Conservation (phyloP, 164 flowering plant genomes). For the Houttuynia cordata region DNA sequence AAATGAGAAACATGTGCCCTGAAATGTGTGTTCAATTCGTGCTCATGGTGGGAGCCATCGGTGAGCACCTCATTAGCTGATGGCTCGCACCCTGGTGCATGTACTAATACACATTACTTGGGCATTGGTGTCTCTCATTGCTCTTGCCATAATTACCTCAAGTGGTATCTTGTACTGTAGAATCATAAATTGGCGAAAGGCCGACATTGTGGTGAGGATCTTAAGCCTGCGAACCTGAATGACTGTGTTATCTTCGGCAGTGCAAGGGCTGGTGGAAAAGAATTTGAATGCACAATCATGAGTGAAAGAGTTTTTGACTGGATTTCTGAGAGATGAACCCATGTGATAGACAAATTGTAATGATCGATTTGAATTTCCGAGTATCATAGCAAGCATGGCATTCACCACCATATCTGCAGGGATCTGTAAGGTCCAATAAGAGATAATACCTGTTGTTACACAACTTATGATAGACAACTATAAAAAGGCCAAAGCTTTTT, state of each 20-base stretch:
- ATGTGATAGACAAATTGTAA: conserved; percentile 38
- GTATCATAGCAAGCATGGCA: conserved; percentile 51
- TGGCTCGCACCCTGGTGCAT: too few relatives aligned
- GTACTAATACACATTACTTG: too few relatives aligned
- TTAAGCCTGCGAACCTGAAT: conserved; percentile 28
- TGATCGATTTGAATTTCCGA: conserved; percentile 28
- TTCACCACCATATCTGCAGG: conserved; percentile 92
- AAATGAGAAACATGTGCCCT: too few relatives aligned
- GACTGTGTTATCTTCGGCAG: conserved; percentile 37
- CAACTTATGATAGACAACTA: too few relatives aligned
- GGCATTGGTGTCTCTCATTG: too few relatives aligned
- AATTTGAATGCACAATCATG: conserved; percentile 19
- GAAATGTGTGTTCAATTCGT: too few relatives aligned
- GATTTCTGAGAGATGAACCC: conserved; percentile 51
- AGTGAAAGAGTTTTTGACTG: conserved; percentile 12
- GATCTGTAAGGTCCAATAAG: conserved; percentile 26
- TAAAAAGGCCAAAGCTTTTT: too few relatives aligned
- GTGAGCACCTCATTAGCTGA: too few relatives aligned
- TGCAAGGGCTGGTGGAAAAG: conserved; percentile 45
- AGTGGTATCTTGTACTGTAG: conserved; percentile 36
- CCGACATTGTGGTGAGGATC: conserved; percentile 22
- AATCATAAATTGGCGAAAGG: conserved; percentile 42
- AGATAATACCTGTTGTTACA: too few relatives aligned
- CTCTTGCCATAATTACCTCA: conserved; percentile 29
- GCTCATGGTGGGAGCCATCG: too few relatives aligned